Conservation (phyloP, 495 filamentous ascomycete species). For the Xylaria grammica region DNA sequence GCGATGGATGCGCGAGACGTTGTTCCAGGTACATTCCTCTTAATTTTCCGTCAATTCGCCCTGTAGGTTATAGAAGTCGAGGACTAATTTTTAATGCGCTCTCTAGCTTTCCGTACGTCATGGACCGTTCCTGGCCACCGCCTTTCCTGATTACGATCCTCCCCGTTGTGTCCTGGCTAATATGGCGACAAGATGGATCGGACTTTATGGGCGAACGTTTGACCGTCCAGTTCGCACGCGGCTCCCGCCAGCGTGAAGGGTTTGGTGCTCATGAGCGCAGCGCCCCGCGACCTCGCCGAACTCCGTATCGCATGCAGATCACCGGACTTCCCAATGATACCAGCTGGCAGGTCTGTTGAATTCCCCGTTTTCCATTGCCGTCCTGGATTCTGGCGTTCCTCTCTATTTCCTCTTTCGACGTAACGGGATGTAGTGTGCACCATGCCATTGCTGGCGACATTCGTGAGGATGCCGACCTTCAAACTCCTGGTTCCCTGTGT, state of each 20-base stretch:
- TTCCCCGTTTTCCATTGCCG: constrained; percentile 61
- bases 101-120: constrained; percentile 62
- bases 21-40: constrained; percentile 77
- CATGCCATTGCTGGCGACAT: constrained; percentile 33
- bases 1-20: constrained; percentile 96
- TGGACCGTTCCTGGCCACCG: constrained; percentile 37
- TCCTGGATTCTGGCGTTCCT: constrained; percentile 48
- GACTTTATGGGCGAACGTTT: constrained; percentile 97
- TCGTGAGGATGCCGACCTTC: constrained; percentile 31
- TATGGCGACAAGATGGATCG: constrained; percentile 76
- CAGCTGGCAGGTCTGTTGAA: constrained; percentile 99
- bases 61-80: constrained; percentile 23
- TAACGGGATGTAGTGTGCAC: constrained; percentile 35
- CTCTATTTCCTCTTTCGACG: constrained; percentile 42
- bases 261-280: constrained; percentile 69
- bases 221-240: constrained; percentile 96
- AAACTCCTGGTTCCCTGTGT: constrained; percentile 28
- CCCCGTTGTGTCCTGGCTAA: constrained; percentile 45
- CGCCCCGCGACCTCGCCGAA: constrained; percentile 90
- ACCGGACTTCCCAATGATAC: constrained; percentile 96
- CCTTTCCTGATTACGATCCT: constrained; percentile 33
- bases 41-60: constrained; percentile 20
- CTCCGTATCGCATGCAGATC: constrained; percentile 94
- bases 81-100: constrained; percentile 39
- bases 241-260: constrained; percentile 81